Conservation (phyloP, 495 filamentous ascomycete genomes). For the Cercophora samala region DNA sequence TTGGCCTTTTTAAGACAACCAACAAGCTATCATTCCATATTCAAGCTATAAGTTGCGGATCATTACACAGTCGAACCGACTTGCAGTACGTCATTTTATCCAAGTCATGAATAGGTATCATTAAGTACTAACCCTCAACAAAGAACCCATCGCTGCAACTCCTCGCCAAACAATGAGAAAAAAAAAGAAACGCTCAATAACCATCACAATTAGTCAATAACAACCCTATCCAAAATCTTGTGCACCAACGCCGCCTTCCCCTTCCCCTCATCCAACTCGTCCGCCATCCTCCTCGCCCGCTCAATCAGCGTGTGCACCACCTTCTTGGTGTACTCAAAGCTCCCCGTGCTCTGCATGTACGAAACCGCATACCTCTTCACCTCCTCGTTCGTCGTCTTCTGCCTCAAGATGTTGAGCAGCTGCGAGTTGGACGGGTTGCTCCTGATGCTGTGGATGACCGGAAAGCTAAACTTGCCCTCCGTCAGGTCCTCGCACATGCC, state of each 20-base stretch:
- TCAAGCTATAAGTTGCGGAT: too few relatives aligned
- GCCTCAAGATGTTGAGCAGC: slow-evolving; percentile 86
- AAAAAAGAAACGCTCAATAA: neutral
- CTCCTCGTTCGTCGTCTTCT: slow-evolving; percentile 79
- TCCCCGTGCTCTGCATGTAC: slow-evolving; percentile 87
- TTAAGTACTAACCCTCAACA: neutral
- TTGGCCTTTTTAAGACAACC: too few relatives aligned
- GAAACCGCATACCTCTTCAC: slow-evolving; percentile 88
- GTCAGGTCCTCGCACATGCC: slow-evolving; percentile 95
- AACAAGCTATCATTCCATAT: too few relatives aligned
- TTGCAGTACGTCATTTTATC: neutral
- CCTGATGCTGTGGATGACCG: slow-evolving; percentile 92
- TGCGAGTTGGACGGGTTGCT: slow-evolving; percentile 73
- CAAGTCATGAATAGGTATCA: neutral
- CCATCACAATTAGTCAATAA: slow-evolving; percentile 25
- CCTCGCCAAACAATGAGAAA: neutral
- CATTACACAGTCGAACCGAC: too few relatives aligned
- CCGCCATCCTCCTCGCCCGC: slow-evolving; percentile 63
- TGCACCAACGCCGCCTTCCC: slow-evolving; percentile 46
- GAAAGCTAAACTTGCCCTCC: slow-evolving; percentile 97
- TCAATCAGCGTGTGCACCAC: slow-evolving; percentile 65
- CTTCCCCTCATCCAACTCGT: slow-evolving; percentile 58
- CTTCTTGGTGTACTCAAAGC: slow-evolving; percentile 77
- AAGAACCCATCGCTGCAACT: neutral
- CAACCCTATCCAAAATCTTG: slow-evolving; percentile 50